Evolutionary conservation across 768 basidiomycete species (phyloP).

Genomic region (Galerina marginata): DNA sequence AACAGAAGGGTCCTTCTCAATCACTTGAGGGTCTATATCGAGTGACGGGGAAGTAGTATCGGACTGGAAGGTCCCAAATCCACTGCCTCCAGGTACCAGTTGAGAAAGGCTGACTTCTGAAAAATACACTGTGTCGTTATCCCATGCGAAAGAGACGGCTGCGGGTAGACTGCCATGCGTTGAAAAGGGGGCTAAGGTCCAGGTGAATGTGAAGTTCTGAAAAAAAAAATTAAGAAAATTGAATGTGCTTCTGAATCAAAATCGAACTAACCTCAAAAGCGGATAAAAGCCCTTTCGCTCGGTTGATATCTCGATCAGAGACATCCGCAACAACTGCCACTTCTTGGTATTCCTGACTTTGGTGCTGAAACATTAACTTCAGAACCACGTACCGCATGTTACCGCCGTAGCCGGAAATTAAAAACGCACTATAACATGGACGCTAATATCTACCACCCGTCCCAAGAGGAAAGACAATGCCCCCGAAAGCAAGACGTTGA

Average conservation of each 20-base stretch:
- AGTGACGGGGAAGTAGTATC: constrained; percentile 27
- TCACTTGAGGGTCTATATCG: constrained; percentile 3
- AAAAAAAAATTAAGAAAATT: background rate
- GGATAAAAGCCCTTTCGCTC: constrained; percentile 29
- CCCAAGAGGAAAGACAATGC: constrained; percentile 41
- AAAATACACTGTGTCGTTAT: constrained; percentile 42
- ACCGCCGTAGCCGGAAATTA: background rate
- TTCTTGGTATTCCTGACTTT: constrained; percentile 38
- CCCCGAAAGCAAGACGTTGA: constrained; percentile 32
- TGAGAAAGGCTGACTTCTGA: constrained; percentile 41
- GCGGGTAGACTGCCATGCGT: constrained; percentile 38
- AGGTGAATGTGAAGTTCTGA: constrained; percentile 40
- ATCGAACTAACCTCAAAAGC: constrained; percentile 33
- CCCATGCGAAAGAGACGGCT: constrained; percentile 36
- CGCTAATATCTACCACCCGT: constrained; percentile 40
- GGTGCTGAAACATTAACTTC: constrained; percentile 31
- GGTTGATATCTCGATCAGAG: constrained; percentile 38
- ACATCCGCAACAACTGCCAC: constrained; percentile 39
- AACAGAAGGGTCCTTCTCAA: constrained; percentile 5
- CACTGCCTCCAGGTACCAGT: constrained; percentile 38
- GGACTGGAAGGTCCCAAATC: constrained; percentile 41
- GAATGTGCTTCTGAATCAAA: background rate
- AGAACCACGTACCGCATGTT: background rate
- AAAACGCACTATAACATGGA: constrained; percentile 32
- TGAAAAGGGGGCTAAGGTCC: constrained; percentile 45